Base-by-base conservation (phyloP, 352 stramenopile species). In the Phytophthora megakarya region DNA sequence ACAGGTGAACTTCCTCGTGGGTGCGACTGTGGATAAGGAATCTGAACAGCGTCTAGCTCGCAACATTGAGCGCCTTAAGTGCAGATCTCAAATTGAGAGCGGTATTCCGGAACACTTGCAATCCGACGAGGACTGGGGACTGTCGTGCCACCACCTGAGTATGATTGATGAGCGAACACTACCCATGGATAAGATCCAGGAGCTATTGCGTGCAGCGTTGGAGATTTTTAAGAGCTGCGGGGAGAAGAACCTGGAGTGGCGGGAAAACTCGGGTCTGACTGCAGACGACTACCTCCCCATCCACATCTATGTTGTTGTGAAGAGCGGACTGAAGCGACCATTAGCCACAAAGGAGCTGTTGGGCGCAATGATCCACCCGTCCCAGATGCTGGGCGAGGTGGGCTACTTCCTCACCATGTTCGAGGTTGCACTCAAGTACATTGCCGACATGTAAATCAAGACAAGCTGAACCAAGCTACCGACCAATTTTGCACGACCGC, bases 361-460 rank as follows among this genome's bases (percentile, higher is more conserved):
- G 30, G 81, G 81, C 12, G 80, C 84, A 25, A 93, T 95, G 83
- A 93, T 92, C 54, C 84, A 95, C 58, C 86, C 86, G 57, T 89
- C 77, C 18, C 76, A 88, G 66, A 92, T 93, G 82, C 67, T 91
- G 26, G 83, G 84, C 44, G 86, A 95, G 60, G 78, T 90, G 23
- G 86, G 86, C 22, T 95, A 95, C 62, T 92, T 92, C 61, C 80
- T 95, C 54, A 95, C 86, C 30, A 92, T 95, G 84, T 93, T 95
- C 38, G 84, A 93, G 51, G 86, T 92, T 63, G 86, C 86, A 30
- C 76, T 95, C 66, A 84, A 95, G 72, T 95, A 93, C 71, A 85
- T 95, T 72, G 85, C 80, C 46, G 83, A 94, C 52, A 91, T 91
- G 78, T 90, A 79, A 78, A 70, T 57, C 65, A 73, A 69, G 53